Percentiles rank a stretch among this genome's conserved stretches.
Evolutionary conservation across 192 early-diverging fungal species (phyloP).

Genomic region (Linnemannia zychae): DNA sequence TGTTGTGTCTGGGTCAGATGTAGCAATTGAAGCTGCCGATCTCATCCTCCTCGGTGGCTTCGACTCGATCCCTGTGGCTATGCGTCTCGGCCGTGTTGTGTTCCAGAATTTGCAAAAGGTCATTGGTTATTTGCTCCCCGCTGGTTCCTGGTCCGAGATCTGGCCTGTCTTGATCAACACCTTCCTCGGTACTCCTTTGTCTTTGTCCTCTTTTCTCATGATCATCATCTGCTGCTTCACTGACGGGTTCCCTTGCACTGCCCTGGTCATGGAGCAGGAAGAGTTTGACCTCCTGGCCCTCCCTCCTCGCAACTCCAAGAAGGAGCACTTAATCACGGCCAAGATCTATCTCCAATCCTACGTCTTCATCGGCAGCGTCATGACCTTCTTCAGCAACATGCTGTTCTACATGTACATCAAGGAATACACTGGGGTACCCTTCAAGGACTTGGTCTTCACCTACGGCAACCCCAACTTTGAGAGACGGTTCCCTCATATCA

Average conservation of each 20-base stretch:
- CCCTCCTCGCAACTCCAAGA: constrained; percentile 75
- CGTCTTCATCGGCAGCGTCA: constrained; percentile 78
- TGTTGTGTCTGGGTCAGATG: constrained; percentile 86
- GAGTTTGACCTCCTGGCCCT: constrained; percentile 78
- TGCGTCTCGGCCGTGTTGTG: constrained; percentile 81
- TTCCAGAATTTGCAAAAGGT: constrained; percentile 91
- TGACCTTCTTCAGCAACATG: constrained; percentile 71
- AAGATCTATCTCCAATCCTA: constrained; percentile 80
- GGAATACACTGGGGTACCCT: constrained; percentile 65
- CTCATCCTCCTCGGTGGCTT: constrained; percentile 68
- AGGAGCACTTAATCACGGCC: constrained; percentile 72
- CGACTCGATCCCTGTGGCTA: constrained; percentile 59
- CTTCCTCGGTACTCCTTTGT: constrained; percentile 82
- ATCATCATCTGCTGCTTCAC: constrained; percentile 73
- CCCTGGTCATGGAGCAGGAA: constrained; percentile 80
- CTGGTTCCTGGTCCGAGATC: constrained; percentile 79
- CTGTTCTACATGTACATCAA: constrained; percentile 80
- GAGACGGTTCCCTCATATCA: constrained; percentile 51
- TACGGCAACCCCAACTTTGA: constrained; percentile 23
- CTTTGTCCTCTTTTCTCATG: constrained; percentile 82
- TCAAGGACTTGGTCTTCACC: constrained; percentile 39
- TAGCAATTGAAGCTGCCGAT: constrained; percentile 76
- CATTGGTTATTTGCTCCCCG: constrained; percentile 81
- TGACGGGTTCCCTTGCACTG: constrained; percentile 69
- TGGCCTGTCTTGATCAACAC: constrained; percentile 81